A percentile compares a stretch with the other conserved stretches of the same genome.
Conservation (phyloP, 139 green algal genomes). For the Nannochloris sp. region DNA sequence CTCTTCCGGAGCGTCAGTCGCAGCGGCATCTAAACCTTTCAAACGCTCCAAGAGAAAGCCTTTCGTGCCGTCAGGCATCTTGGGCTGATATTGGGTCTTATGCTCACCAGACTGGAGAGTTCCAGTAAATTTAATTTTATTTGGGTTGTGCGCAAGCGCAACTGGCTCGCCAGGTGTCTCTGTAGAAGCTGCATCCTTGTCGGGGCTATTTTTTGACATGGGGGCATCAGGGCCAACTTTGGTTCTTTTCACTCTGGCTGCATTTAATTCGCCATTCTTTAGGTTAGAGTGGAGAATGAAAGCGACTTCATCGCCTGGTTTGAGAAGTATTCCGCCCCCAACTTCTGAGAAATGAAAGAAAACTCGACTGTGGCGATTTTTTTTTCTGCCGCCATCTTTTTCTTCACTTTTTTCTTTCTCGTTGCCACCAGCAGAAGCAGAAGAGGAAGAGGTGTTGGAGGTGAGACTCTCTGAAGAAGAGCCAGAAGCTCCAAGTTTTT, state of each 20-base stretch:
- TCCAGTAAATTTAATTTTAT: slow-evolving; percentile 5
- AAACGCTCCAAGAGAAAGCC: background rate
- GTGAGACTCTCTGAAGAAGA: background rate
- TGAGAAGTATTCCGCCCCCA: slow-evolving; percentile 3
- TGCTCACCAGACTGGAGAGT: slow-evolving; percentile 4
- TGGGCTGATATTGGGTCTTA: background rate
- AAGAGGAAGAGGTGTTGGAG: background rate
- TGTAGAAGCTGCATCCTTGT: background rate
- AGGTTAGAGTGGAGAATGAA: slow-evolving; percentile 27
- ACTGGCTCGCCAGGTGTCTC: background rate
- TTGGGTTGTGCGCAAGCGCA: slow-evolving; percentile 12
- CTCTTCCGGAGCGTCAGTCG: background rate
- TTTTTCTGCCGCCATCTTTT: background rate
- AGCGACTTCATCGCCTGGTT: slow-evolving; percentile 28
- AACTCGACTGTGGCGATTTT: slow-evolving; percentile 13
- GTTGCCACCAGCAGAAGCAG: background rate
- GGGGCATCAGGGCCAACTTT: too few relatives aligned
- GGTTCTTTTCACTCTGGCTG: slow-evolving; percentile 2
- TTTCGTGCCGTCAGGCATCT: slow-evolving; percentile 7
- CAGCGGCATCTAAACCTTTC: background rate
- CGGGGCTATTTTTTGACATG: background rate
- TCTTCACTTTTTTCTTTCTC: background rate
- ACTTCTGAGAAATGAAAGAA: slow-evolving; percentile 35
- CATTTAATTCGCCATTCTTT: slow-evolving; percentile 20
- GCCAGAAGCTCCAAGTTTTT: background rate